Percentiles rank a stretch among this genome's conserved stretches.
phyloP scores from a whole-genome alignment of 768 basidiomycete genomes.

The Tricholomella constricta region DNA sequence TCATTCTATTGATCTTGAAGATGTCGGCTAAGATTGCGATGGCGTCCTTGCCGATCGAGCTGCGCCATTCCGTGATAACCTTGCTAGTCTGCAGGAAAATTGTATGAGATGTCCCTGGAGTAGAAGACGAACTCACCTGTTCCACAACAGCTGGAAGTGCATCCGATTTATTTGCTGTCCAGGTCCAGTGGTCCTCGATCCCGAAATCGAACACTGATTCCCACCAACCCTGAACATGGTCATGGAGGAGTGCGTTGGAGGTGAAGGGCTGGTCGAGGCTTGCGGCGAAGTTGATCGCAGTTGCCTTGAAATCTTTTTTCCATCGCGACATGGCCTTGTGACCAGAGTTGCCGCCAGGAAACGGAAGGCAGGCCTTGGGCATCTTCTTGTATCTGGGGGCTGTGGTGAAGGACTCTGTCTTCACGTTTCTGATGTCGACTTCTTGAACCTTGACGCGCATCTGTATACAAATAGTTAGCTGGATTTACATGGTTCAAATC shows the following conservation, averaged over 20 bases:
- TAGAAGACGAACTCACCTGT: neutral
- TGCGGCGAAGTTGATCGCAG: neutral
- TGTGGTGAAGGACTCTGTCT: neutral
- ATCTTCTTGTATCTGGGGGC: neutral
- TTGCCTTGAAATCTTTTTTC: neutral
- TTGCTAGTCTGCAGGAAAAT: neutral
- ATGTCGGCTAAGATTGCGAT: neutral
- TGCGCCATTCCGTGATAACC: neutral
- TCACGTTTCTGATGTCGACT: neutral
- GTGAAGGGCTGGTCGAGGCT: neutral
- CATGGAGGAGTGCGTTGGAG: neutral
- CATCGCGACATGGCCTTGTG: neutral
- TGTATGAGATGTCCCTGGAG: no score
- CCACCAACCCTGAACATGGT: neutral
- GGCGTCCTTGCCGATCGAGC: neutral
- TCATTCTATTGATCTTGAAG: neutral
- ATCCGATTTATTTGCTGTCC: neutral
- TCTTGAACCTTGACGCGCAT: neutral
- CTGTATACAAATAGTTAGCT: neutral
- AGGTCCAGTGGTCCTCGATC: neutral
- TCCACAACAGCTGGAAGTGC: neutral
- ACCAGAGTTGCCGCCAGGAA: neutral
- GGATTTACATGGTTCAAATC: neutral
- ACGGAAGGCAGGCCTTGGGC: neutral
- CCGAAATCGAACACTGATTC: neutral